Base-by-base conservation (phyloP, 352 stramenopile genomes). In the Globisporangium iwayamae region DNA sequence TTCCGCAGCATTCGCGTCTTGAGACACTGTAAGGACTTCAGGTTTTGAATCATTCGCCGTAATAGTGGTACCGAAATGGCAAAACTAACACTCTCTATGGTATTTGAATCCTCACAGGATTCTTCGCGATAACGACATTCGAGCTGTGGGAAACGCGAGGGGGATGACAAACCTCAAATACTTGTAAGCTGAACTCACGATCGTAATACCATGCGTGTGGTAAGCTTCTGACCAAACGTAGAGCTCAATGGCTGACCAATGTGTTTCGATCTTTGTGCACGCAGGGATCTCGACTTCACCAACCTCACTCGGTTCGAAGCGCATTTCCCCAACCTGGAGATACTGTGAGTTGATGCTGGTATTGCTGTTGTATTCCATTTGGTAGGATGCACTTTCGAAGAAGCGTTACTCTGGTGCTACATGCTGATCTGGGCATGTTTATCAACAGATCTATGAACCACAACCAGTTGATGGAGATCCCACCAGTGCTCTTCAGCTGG, bases 381-480 rank as follows among this genome's bases (percentile, higher is more conserved):
- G 39, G 39, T n/a, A 45, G 39, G 14, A 45, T 3, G 39, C 1
- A 45, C 39, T 4, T 45, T 45, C 14, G 39, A 45, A 16, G 10
- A n/a, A 45, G 39, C 3, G 7, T 6, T 13, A 45, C 39, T 11
- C 13, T n/a, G 14, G 39, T 45, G 39, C 10, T n/a, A 45, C 18
- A 45, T 45, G 13, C 39, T n/a, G 11, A 45, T 11, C 11, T 11
- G 9, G 39, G 4, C 3, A 45, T 9, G n/a, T 25, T 1, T 7
- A 4, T 56, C 5, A n/a, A 45, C 51, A 56, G 51, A n/a, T 56
- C 10, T 25, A 34, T 60, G 16, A 38, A 36, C 39, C 20, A 8
- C 14, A 63, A 63, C 36, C 32, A 56, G 14, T 22, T 63, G 4
- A 46, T 11, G 13, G n/a, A 38, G 47, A 57, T 63, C 22, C 58